Evolutionary conservation across 148 eudicot species (phyloP).

Genomic region (Amaranthus hypochondriacus): DNA sequence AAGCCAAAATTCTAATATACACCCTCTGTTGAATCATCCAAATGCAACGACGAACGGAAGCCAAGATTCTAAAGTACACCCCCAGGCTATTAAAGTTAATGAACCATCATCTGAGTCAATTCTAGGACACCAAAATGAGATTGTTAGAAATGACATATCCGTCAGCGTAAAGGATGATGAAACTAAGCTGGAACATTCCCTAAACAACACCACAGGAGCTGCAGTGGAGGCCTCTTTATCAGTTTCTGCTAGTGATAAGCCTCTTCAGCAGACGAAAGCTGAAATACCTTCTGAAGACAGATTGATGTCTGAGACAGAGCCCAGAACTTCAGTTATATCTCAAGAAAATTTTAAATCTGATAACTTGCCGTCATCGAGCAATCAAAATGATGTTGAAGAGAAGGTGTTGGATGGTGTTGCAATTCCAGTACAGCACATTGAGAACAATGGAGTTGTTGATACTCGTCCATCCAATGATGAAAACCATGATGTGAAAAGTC

Average conservation of each 20-base stretch:
- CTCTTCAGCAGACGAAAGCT: constrained; percentile 23
- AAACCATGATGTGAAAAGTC: constrained; percentile 27
- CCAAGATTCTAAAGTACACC: constrained; percentile 25
- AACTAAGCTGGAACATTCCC: constrained; percentile 18
- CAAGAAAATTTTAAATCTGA: constrained; percentile 26
- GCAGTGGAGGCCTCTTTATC: constrained; percentile 18
- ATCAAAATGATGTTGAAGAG: constrained; percentile 24
- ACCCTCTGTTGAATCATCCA: constrained; percentile 26
- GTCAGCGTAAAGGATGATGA: constrained; percentile 26
- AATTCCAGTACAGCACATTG: constrained; percentile 25
- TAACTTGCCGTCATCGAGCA: constrained; percentile 26
- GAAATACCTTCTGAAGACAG: constrained; percentile 29
- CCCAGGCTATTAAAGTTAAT: constrained; percentile 30
- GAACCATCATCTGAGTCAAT: constrained; percentile 32
- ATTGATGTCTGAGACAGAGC: constrained; percentile 21
- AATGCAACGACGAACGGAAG: constrained; percentile 36
- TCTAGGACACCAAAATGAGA: constrained; percentile 22
- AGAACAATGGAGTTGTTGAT: constrained; percentile 26
- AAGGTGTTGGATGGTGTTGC: constrained; percentile 29
- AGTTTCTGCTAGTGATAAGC: constrained; percentile 29
- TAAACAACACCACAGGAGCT: constrained; percentile 22
- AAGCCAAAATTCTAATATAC: constrained; percentile 26
- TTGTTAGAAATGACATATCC: constrained; percentile 25
- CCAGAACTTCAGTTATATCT: constrained; percentile 25
- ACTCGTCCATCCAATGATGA: constrained; percentile 13